These are phyloP conservation scores for Didymella exigua DNA, from an alignment of 2,329 filamentous ascomycete species.

Conservation along the genomic window DNA sequence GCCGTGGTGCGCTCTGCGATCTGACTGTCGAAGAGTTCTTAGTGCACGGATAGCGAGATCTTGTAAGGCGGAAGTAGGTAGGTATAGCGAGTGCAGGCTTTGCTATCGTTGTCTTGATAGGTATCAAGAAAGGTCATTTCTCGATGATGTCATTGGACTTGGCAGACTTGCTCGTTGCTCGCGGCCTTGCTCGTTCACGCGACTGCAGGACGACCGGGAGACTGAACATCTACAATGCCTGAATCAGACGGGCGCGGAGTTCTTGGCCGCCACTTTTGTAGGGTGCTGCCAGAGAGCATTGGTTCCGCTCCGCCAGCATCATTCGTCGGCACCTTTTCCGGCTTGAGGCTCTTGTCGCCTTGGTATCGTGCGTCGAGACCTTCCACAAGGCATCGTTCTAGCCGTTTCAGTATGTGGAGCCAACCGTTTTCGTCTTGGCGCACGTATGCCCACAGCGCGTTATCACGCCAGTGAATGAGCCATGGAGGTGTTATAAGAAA, in stretches of 20 bases:
- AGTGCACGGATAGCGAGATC: too few species aligned
- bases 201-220: background rate
- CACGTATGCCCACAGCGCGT: slow-evolving; percentile 30
- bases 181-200: background rate
- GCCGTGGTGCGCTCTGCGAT: background rate
- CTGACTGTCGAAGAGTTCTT: background rate
- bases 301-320: slow-evolving; percentile 25
- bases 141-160: background rate
- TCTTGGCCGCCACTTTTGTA: slow-evolving; percentile 9
- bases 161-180: background rate
- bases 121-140: background rate
- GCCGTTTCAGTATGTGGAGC: slow-evolving; percentile 7
- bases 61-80: too few species aligned
- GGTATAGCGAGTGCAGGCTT: background rate
- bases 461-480: slow-evolving; percentile 12
- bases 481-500: slow-evolving; percentile 13
- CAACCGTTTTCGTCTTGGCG: slow-evolving; percentile 31
- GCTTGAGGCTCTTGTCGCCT: slow-evolving; percentile 35
- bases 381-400: slow-evolving; percentile 14
- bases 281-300: background rate
- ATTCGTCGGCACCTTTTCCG: slow-evolving; percentile 24
- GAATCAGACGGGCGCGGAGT: slow-evolving; percentile 6
- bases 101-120: background rate
- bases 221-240: background rate
- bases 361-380: slow-evolving; percentile 22